Conservation (phyloP, 805 yeast genomes). For the Kazachstania bromeliacearum region DNA sequence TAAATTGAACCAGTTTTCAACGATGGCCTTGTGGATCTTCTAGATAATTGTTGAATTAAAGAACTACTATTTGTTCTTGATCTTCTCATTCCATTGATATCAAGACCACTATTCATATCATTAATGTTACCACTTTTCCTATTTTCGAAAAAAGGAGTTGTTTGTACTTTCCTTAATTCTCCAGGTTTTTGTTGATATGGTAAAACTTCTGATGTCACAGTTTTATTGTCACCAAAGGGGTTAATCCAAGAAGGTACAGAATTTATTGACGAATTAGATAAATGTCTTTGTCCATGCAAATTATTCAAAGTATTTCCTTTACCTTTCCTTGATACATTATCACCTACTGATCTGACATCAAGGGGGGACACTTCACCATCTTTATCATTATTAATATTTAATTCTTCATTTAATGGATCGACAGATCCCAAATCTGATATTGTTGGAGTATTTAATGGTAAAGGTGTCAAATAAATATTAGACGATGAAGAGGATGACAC, state of each 20-base stretch:
- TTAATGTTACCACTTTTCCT: neutral
- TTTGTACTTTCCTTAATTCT: constrained; percentile 1
- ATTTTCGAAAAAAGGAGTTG: neutral
- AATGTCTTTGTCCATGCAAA: neutral
- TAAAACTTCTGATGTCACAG: neutral
- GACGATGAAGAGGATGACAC: too few relatives aligned
- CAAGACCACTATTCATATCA: neutral
- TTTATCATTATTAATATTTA: too few relatives aligned
- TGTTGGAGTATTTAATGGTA: too few relatives aligned
- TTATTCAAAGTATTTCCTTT: neutral
- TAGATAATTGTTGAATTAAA: constrained; percentile 7
- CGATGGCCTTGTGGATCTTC: constrained; percentile 3
- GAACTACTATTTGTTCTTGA: constrained; percentile 7
- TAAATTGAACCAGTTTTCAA: neutral
- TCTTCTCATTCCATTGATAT: constrained; percentile 1
- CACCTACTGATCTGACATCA: too few relatives aligned
- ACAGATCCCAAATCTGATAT: too few relatives aligned
- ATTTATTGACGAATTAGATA: neutral
- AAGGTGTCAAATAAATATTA: neutral
- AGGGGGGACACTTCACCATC: too few relatives aligned
- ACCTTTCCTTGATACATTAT: neutral
- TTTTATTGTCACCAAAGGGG: constrained; percentile 4
- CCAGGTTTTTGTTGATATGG: neutral
- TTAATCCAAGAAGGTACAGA: constrained; percentile 3
- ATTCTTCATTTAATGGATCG: too few relatives aligned